Evolutionary conservation across 2,329 filamentous ascomycete genomes (phyloP).

Genomic region (Trichothecium roseum): DNA sequence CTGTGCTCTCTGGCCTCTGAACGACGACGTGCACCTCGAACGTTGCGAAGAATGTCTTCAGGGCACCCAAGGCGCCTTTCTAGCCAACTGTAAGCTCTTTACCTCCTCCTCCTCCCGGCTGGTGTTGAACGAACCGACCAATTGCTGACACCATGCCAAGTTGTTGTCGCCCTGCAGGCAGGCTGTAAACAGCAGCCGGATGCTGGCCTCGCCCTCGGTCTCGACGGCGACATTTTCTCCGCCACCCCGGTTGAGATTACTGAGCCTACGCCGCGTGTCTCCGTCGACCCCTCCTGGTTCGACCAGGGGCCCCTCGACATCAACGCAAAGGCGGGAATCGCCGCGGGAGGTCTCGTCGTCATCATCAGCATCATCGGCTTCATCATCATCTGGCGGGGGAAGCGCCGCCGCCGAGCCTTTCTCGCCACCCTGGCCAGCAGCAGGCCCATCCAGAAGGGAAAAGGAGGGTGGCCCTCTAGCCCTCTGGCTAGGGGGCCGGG

Average conservation of each 20-base stretch:
- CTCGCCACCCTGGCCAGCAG: slow-evolving; percentile 33
- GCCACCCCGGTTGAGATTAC: slow-evolving; percentile 36
- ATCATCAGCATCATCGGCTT: slow-evolving; percentile 38
- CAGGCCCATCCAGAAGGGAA: slow-evolving; percentile 18
- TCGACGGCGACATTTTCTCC: slow-evolving; percentile 44
- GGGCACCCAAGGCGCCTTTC: slow-evolving; percentile 22
- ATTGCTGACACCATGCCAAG: slow-evolving; percentile 21
- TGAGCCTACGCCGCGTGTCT: slow-evolving; percentile 29
- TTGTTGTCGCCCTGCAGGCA: slow-evolving; percentile 40
- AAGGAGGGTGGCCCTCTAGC: too few species aligned
- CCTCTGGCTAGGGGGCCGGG: not conserved
- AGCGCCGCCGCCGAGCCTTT: slow-evolving; percentile 40
- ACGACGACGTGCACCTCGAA: slow-evolving; percentile 21
- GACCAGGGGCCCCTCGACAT: slow-evolving; percentile 36
- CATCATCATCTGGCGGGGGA: slow-evolving; percentile 45
- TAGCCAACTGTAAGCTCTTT: slow-evolving; percentile 39
- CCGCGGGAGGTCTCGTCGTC: slow-evolving; percentile 36
- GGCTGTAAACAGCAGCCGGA: slow-evolving; percentile 43
- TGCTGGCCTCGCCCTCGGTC: slow-evolving; percentile 34
- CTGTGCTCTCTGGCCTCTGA: slow-evolving; percentile 36
- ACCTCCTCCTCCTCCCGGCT: not conserved
- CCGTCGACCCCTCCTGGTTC: slow-evolving; percentile 27
- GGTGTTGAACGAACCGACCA: not conserved
- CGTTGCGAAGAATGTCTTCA: slow-evolving; percentile 38
- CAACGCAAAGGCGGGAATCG: slow-evolving; percentile 48